Base-by-base conservation (phyloP, 345 rosid species). In the Citrus maxima region DNA sequence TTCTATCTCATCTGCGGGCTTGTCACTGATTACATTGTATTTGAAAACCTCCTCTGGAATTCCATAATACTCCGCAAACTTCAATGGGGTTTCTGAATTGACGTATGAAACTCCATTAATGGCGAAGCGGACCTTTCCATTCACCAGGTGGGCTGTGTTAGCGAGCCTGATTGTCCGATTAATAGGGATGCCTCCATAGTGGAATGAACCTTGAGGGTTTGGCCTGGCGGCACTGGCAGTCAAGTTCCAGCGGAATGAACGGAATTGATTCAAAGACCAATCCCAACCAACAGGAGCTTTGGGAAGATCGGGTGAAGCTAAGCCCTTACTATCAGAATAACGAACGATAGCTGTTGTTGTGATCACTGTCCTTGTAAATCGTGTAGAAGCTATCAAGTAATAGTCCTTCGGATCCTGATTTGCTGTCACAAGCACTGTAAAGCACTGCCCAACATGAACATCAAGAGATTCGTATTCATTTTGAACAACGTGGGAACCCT, bases 161-260 rank as follows among this genome's bases (percentile, higher is more conserved):
- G 80, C 89, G 6, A 92, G 87, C 84, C 82, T 89, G 84, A 90
- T 86, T 82, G 97, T 90, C 72, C 93, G 93, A 70, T 91, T 88
- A 78, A 90, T 86, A 83, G 89, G 85, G 82, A 92, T 89, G 72
- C 78, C 81, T 69, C 94, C 97, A 69, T 92, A 92, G 73, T 89
- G 94, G 91, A 89, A 92, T 1, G 97, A 92, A 13, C 97, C 97
- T 28, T 92, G 95, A 0, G 95, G 95, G 83, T 92, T 92, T 54
- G 95, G 95, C 82, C 95, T 88, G 77, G 95, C 95, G 2, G 95
- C 96, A 8, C 89, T 88, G 40, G 94, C 87, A 2, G 97, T 92
- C 34, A 92, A 80, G 85, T 92, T 92, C 97, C 97, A 92, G 19
- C 94, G 82, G 87, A 90, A 88, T 56, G 97, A 78, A 5, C 97